Evolutionary conservation across 495 filamentous ascomycete species (phyloP).

Genomic region (Penicillium cinerascens): DNA sequence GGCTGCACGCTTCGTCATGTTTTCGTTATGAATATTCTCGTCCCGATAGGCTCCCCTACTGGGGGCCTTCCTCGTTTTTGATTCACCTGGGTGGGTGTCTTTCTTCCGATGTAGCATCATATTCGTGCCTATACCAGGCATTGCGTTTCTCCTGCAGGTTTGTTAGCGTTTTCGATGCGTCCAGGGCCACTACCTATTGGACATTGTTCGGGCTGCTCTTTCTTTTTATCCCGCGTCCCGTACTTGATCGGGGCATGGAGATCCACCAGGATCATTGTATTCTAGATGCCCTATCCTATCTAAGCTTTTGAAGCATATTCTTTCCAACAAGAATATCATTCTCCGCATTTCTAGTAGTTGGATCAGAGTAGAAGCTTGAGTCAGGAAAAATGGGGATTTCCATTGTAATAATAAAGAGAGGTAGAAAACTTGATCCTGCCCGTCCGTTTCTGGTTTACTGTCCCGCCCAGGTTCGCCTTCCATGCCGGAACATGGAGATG

Average conservation of each 20-base stretch:
- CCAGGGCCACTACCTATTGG: background rate
- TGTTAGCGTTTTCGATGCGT: constrained; percentile 30
- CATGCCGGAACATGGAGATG: too few species aligned
- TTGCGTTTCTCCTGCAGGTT: constrained; percentile 13
- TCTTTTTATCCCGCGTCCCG: background rate
- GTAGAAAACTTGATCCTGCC: too few species aligned
- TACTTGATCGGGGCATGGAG: background rate
- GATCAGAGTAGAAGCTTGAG: too few species aligned
- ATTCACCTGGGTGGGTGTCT: constrained; percentile 24
- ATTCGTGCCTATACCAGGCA: constrained; percentile 14
- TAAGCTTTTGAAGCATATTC: constrained; percentile 9
- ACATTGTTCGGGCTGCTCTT: background rate
- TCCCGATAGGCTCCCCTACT: constrained; percentile 3
- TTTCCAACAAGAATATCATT: background rate
- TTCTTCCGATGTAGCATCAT: constrained; percentile 34
- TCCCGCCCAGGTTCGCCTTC: too few species aligned
- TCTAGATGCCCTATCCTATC: constrained; percentile 10
- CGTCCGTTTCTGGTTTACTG: too few species aligned
- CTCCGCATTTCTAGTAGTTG: background rate
- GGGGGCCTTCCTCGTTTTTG: constrained; percentile 6
- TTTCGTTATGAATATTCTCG: constrained; percentile 14
- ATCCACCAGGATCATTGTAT: constrained; percentile 15
- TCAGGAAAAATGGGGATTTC: too few species aligned
- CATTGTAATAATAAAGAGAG: too few species aligned
- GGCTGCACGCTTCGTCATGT: constrained; percentile 8